Conservation (phyloP, 2,329 filamentous ascomycete genomes). For the Scortechinia acanthostroma region DNA sequence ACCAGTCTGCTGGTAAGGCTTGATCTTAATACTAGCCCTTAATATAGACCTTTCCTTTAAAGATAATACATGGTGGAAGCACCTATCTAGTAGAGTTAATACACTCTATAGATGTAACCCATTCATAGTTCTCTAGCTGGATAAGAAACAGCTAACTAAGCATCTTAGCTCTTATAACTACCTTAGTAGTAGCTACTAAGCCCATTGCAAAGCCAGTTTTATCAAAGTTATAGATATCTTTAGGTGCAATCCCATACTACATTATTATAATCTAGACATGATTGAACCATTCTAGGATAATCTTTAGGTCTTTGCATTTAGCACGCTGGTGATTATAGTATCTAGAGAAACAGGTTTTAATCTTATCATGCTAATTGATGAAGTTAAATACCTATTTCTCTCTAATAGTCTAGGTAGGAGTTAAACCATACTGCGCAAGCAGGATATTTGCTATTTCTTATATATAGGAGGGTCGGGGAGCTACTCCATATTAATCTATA, state of each 20-base stretch:
- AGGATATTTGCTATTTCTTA: conserved; percentile 2
- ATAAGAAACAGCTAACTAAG: too few species aligned
- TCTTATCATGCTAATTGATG: conserved; percentile 2
- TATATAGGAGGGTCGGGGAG: background rate
- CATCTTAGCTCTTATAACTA: too few species aligned
- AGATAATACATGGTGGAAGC: conserved; percentile 1
- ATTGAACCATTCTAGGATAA: conserved; percentile 4
- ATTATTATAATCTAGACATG: conserved; percentile 2
- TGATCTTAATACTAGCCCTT: background rate
- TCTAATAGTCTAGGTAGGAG: background rate
- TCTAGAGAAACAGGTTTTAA: background rate
- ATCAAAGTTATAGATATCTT: conserved; percentile 4
- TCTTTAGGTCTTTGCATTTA: conserved; percentile 3
- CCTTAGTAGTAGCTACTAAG: background rate
- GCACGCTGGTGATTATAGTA: conserved; percentile 4
- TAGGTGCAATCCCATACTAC: conserved; percentile 3
- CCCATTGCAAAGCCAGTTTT: background rate
- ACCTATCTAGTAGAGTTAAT: background rate
- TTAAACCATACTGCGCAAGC: background rate
- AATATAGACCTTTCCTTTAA: conserved; percentile 1
- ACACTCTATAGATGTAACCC: background rate
- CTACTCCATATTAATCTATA: background rate
- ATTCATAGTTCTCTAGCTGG: too few species aligned
- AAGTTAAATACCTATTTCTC: conserved; percentile 3
- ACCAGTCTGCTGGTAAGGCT: background rate